Evolutionary conservation across 1,139 yeast species (phyloP).

Genomic region (Hyphopichia buzzinii): DNA sequence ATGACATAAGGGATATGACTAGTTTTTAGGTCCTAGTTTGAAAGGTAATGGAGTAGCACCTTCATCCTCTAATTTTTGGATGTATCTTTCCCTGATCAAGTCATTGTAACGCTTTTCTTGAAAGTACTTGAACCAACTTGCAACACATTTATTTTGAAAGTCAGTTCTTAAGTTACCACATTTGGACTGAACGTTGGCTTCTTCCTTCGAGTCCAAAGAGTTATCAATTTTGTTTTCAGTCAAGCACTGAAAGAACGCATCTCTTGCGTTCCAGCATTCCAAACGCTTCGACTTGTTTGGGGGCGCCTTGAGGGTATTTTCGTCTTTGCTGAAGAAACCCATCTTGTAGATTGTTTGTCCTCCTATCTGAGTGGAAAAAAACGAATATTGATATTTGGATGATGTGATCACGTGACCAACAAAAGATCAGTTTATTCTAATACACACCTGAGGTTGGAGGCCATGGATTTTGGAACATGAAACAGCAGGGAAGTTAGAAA

Average conservation of each 20-base stretch:
- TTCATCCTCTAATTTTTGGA: slow-evolving; percentile 43
- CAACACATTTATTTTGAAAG: slow-evolving; percentile 42
- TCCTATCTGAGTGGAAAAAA: no score
- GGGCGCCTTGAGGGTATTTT: slow-evolving; percentile 28
- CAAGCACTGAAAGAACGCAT: slow-evolving; percentile 41
- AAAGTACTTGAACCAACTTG: slow-evolving; percentile 46
- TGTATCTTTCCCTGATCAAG: slow-evolving; percentile 40
- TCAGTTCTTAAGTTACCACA: slow-evolving; percentile 37
- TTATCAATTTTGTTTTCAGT: slow-evolving; percentile 40
- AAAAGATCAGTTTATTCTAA: no score
- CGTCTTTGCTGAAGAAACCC: slow-evolving; percentile 36
- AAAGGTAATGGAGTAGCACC: slow-evolving; percentile 50
- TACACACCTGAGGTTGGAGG: no score
- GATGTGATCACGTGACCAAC: no score
- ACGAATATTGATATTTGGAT: no score
- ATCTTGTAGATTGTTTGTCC: no score
- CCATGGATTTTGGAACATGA: no score
- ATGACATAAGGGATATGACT: background rate
- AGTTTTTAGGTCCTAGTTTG: slow-evolving; percentile 32
- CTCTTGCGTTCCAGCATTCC: slow-evolving; percentile 47
- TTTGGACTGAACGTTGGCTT: slow-evolving; percentile 27
- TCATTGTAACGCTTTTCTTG: slow-evolving; percentile 49
- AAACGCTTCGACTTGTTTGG: slow-evolving; percentile 41
- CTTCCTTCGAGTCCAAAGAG: slow-evolving; percentile 40
- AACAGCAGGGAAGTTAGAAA: no score